Conservation (phyloP, 192 early-diverging fungal species). For the Podila verticillata region DNA sequence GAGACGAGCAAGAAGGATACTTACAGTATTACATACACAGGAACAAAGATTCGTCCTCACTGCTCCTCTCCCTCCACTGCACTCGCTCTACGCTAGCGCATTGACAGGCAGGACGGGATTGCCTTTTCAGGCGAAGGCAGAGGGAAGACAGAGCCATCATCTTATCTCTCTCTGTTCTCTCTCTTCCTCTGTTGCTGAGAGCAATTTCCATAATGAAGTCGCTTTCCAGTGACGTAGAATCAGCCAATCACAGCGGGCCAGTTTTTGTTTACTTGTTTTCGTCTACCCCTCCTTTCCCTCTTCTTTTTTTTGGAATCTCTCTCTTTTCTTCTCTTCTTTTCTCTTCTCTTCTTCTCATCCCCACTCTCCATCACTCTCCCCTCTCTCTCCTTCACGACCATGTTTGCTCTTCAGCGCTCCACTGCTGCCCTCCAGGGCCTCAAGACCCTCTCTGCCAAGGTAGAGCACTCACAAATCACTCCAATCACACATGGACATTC, state of each 20-base stretch:
- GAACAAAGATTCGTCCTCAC: no score
- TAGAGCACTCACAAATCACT: neutral
- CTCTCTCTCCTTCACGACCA: constrained; percentile 6
- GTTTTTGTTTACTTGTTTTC: neutral
- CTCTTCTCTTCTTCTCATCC: constrained; percentile 8
- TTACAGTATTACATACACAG: no score
- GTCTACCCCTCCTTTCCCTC: neutral
- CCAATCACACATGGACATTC: neutral
- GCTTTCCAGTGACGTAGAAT: no score
- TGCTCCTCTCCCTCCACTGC: no score
- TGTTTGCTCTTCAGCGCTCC: constrained; percentile 42
- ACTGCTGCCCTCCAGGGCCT: constrained; percentile 46
- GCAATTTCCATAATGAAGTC: no score
- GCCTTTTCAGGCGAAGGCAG: no score
- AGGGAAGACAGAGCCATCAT: no score
- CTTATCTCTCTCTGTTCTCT: no score
- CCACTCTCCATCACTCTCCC: constrained; percentile 4
- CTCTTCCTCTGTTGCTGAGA: no score
- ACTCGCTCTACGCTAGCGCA: no score
- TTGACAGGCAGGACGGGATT: no score
- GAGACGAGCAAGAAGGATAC: no score
- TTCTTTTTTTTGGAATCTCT: neutral
- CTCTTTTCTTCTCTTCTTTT: neutral
- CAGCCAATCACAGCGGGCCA: neutral
- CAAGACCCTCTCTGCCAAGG: constrained; percentile 51